Base-by-base conservation (phyloP, 768 basidiomycete species). In the Termitomyces sp. region DNA sequence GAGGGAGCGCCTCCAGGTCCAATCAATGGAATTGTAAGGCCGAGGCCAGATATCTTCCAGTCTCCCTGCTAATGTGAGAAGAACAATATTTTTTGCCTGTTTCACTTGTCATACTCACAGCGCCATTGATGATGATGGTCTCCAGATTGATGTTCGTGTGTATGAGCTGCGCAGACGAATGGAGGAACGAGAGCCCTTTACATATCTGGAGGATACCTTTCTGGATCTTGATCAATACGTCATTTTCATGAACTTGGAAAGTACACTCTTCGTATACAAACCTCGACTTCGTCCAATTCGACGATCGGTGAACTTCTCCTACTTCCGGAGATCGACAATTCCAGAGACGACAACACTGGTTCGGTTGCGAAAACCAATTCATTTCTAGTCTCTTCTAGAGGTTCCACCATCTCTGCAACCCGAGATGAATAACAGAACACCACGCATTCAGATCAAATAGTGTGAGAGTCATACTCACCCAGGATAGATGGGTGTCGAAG, bases 221-320 rank as follows among this genome's bases (percentile, higher is more conserved):
- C 69, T 98, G 97, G 40, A 98, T 94, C 52, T 52, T 11, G 3
- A 7, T 14, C 3, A 1, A 8, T 40, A 6, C 26, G 38, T 52
- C 36, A 41, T 5, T 41, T 20, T 30, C 18, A 30, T n/a, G 18
- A 38, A 40, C 13, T 90, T 93, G 62, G 33, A 59, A 3, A 35
- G 38, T 57, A 48, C 46, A 54, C 63, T 59, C 52, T 16, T 36
- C 18, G 44, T 60, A 58, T n/a, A 73, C 79, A 60, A 36, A 91
- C 94, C 77, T 99, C 97, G 43, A 98, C 88, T 76, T 99, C 97
- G 70, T 99, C 97, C 24, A 99, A 75, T 67, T 98, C 96, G 16
- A 90, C 84, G 54, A 85, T 67, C 41, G 84, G 75, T 35, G 77
- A 71, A 55, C 78, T 74, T 55, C 81, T 74, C 41, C 81, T 77